These are phyloP conservation scores for Skeletonema menzelii DNA, from an alignment of 108 stramenopile species.

Conservation along the genomic window DNA sequence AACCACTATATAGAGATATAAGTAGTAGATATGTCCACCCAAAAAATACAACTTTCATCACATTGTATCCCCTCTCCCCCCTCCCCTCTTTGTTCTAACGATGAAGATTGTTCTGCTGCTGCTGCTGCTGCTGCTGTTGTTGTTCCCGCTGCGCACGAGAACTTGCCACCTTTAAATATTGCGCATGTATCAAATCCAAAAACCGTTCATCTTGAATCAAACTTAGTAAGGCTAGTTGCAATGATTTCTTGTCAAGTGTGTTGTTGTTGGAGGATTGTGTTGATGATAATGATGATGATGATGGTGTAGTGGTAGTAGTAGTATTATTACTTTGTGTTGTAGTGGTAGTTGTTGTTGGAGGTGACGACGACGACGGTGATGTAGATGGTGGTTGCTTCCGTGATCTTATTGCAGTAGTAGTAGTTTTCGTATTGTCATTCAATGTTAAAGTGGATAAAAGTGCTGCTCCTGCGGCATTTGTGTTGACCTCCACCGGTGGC, in stretches of 20 bases:
- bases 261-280: background rate
- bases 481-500: constrained; percentile 1
- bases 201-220: constrained; percentile 90
- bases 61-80: too few relatives aligned
- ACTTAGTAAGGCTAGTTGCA: constrained; percentile 78
- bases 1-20: too few relatives aligned
- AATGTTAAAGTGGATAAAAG: constrained; percentile 41
- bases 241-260: constrained; percentile 79
- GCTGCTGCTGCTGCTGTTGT: constrained; percentile 13
- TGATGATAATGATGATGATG: constrained; percentile 6
- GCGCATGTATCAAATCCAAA: constrained; percentile 85
- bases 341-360: background rate
- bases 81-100: too few relatives aligned
- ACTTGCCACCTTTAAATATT: constrained; percentile 83
- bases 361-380: too few relatives aligned
- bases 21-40: too few relatives aligned
- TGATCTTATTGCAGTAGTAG: background rate
- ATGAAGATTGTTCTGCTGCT: background rate
- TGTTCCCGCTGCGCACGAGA: constrained; percentile 46
- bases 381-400: background rate
- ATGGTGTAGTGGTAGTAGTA: background rate
- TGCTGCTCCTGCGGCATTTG: constrained; percentile 34
- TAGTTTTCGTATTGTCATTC: background rate
- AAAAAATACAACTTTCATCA: too few relatives aligned
- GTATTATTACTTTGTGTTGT: background rate